Evolutionary conservation across 1,284 basidiomycete species (phyloP).

Genomic region (Rhizopogon parksii): DNA sequence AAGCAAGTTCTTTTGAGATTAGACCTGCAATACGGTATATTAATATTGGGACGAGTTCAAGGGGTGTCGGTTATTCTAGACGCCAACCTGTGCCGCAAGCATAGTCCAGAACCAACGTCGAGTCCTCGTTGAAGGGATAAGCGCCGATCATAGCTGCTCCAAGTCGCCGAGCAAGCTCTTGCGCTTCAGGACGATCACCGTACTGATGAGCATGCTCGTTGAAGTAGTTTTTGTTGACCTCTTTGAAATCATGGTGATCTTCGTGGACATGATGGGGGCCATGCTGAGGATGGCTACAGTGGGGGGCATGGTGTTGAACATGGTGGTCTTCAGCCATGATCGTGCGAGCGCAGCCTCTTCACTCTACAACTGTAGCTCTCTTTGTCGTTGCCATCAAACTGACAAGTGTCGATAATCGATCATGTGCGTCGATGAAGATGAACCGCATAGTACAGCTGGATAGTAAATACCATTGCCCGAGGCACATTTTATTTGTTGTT

Average conservation of each 20-base stretch:
- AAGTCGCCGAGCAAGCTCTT: constrained; percentile 29
- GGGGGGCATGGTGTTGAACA: constrained; percentile 1
- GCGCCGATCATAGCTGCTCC: constrained; percentile 36
- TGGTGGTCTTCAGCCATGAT: neutral
- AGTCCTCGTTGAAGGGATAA: constrained; percentile 48
- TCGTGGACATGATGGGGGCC: neutral
- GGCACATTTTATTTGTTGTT: too few relatives aligned
- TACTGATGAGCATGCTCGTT: constrained; percentile 19
- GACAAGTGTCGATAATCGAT: too few relatives aligned
- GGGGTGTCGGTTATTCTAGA: neutral
- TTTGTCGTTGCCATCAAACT: too few relatives aligned
- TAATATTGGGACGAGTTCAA: neutral
- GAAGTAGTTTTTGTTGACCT: constrained; percentile 21
- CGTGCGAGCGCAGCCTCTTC: neutral
- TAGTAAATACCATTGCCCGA: too few relatives aligned
- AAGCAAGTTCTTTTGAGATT: constrained; percentile 48
- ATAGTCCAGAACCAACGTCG: constrained; percentile 58
- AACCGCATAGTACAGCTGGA: too few relatives aligned
- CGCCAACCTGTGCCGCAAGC: constrained; percentile 60
- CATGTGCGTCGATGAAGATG: too few relatives aligned
- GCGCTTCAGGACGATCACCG: constrained; percentile 22
- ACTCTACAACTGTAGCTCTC: too few relatives aligned
- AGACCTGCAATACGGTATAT: constrained; percentile 35
- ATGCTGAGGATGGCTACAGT: neutral
- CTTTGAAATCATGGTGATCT: constrained; percentile 7